Base-by-base conservation (phyloP, 306 rosid species). In the Abrus pulchellus region DNA sequence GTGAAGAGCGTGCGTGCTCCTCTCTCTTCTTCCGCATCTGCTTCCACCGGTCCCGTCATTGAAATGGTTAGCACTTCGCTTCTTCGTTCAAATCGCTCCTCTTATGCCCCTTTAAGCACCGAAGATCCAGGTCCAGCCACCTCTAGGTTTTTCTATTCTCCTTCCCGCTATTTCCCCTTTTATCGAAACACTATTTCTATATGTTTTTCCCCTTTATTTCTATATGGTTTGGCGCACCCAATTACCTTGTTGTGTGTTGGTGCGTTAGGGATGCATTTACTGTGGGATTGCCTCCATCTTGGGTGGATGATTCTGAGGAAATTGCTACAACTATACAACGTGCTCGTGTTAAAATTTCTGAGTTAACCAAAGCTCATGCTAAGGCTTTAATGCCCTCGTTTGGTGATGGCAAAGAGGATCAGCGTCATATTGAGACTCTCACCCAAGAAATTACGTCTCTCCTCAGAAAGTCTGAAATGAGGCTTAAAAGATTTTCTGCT, bases 241-340 rank as follows among this genome's bases (percentile, higher is more conserved):
- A 60, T 60, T 30, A 20, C 20, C 28, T 0, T 62, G 33, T 40
- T 38, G 70, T 64, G 40, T 68, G 7, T 34, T 80, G 80, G 49
- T 82, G 80, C 84, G 81, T 86, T 54, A 88, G 93, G 65, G 97
- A 88, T 83, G 97, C 92, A 29, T 85, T 84, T 77, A 92, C 91
- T 9, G 90, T 90, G 76, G 90, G 94, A 36, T 84, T 92, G 75
- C 97, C 94, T 0, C 97, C 97, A 5, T 85, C 83, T 79, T 92
- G 97, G 97, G 94, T 92, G 72, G 97, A 92, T 87, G 93, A 88
- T 87, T 89, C 92, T 28, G 93, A 92, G 83, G 92, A 90, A 85
- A 75, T 92, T 60, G 73, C 90, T 76, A 75, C 85, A 9, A 89
- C 85, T 68, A 86, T 92, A 79, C 93, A 92, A 63, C 67, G 65